Conservation (phyloP, 441 rosid genomes). For the Populus hybrid region DNA sequence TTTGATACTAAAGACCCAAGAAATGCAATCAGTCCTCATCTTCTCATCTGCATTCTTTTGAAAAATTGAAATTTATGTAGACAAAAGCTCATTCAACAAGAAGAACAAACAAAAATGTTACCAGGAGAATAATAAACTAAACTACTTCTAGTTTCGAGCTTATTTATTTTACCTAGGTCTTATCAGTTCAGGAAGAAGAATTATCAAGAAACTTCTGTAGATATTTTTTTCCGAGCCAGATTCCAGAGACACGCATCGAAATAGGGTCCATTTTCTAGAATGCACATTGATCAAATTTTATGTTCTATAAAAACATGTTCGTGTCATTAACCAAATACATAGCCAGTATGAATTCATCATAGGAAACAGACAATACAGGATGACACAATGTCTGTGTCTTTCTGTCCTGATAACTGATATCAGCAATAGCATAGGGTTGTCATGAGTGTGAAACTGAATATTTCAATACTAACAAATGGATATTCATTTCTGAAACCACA, state of each 20-base stretch:
- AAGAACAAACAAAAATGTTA: not conserved
- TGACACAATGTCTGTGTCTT: not conserved
- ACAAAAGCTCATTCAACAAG: slow-evolving; percentile 4
- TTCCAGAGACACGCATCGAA: not conserved
- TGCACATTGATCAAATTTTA: not conserved
- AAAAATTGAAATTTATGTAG: not conserved
- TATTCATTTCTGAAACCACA: too few species aligned
- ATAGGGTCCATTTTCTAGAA: not conserved
- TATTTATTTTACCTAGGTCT: not conserved
- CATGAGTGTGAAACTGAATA: too few species aligned
- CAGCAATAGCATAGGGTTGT: too few species aligned
- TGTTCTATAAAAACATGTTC: not conserved
- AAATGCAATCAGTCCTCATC: not conserved
- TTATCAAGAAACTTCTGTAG: not conserved
- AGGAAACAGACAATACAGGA: not conserved
- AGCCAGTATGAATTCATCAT: not conserved
- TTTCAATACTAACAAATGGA: too few species aligned
- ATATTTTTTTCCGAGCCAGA: not conserved
- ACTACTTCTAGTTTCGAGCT: not conserved
- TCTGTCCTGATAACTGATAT: too few species aligned
- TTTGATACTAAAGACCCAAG: not conserved
- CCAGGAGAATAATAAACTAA: not conserved
- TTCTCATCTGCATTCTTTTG: not conserved
- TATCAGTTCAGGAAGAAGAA: not conserved
- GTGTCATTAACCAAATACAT: not conserved